Evolutionary conservation across 148 eudicot genomes (phyloP).

Genomic region (Rhododendron simsii): DNA sequence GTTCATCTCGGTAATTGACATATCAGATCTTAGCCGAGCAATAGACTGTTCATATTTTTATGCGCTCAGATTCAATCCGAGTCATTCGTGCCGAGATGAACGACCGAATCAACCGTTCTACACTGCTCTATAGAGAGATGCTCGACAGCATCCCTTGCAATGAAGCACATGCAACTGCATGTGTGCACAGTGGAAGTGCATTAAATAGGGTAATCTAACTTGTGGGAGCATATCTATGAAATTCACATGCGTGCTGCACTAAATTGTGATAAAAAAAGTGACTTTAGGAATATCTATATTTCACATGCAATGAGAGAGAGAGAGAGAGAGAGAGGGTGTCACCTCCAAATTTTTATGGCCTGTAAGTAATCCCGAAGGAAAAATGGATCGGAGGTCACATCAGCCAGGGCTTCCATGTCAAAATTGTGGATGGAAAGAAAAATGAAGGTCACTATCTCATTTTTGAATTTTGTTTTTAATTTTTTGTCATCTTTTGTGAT

Average conservation of each 20-base stretch:
- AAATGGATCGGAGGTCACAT: not conserved
- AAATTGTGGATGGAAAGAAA: not conserved
- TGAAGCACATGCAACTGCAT: not conserved
- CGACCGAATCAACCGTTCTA: rapidly evolving
- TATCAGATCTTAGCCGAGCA: too few relatives aligned
- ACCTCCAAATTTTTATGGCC: not conserved
- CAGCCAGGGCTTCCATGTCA: not conserved
- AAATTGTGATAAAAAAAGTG: not conserved
- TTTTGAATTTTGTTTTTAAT: too few relatives aligned
- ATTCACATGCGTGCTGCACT: not conserved
- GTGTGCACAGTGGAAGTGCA: not conserved
- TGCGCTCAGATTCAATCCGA: too few relatives aligned
- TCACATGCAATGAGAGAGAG: not conserved
- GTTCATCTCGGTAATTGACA: too few relatives aligned
- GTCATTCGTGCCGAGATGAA: too few relatives aligned
- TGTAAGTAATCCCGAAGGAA: not conserved
- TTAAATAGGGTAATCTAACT: not conserved
- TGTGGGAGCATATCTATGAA: not conserved
- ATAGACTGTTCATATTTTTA: too few relatives aligned
- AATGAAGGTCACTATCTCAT: too few relatives aligned
- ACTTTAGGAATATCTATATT: not conserved
- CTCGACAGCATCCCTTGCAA: not conserved
- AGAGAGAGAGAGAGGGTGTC: not conserved
- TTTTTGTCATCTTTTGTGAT: not conserved
- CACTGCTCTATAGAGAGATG: too few relatives aligned